phyloP scores from a whole-genome alignment of 2,329 filamentous ascomycete species.

The Fonsecaea pedrosoi region DNA sequence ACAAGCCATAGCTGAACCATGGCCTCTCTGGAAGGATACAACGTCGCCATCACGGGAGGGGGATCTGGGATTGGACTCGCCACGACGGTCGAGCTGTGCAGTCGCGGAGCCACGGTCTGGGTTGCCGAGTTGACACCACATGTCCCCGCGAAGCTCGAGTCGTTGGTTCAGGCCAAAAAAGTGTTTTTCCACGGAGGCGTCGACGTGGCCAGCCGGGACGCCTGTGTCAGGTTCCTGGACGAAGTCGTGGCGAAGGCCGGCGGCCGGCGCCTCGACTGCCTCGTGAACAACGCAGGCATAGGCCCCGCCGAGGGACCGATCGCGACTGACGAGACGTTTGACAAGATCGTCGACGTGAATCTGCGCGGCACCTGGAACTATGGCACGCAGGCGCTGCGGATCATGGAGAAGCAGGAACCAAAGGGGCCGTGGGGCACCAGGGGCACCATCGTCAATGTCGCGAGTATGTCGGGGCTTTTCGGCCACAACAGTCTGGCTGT shows the following conservation, averaged over 20 bases:
- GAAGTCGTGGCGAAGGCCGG: slow-evolving; percentile 3
- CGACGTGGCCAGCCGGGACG: slow-evolving; percentile 13
- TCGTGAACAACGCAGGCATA: slow-evolving; percentile 19
- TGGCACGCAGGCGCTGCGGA: slow-evolving; percentile 46
- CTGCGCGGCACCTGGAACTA: slow-evolving; percentile 51
- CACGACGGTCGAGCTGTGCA: slow-evolving; percentile 2
- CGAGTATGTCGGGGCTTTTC: slow-evolving; percentile 47
- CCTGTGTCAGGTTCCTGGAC: slow-evolving; percentile 15
- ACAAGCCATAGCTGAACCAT: background rate
- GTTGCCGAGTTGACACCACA: slow-evolving; percentile 1
- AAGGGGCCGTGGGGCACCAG: slow-evolving; percentile 43
- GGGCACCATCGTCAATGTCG: slow-evolving; percentile 51
- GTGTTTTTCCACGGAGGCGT: slow-evolving; percentile 16
- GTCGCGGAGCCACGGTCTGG: slow-evolving; percentile 18
- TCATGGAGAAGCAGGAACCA: slow-evolving; percentile 55
- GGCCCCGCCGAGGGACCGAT: slow-evolving; percentile 17
- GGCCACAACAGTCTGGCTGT: slow-evolving; percentile 48
- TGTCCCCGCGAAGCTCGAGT: slow-evolving; percentile 3
- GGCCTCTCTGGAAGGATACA: slow-evolving; percentile 2
- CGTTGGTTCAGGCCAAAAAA: background rate
- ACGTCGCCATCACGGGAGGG: slow-evolving; percentile 10
- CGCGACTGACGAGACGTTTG: slow-evolving; percentile 15
- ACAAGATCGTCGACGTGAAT: slow-evolving; percentile 51
- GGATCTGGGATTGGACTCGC: slow-evolving; percentile 15
- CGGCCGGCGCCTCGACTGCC: slow-evolving; percentile 7